These are phyloP conservation scores for Fusarium duplospermum DNA, from an alignment of 2,329 filamentous ascomycete genomes.

Conservation along the genomic window DNA sequence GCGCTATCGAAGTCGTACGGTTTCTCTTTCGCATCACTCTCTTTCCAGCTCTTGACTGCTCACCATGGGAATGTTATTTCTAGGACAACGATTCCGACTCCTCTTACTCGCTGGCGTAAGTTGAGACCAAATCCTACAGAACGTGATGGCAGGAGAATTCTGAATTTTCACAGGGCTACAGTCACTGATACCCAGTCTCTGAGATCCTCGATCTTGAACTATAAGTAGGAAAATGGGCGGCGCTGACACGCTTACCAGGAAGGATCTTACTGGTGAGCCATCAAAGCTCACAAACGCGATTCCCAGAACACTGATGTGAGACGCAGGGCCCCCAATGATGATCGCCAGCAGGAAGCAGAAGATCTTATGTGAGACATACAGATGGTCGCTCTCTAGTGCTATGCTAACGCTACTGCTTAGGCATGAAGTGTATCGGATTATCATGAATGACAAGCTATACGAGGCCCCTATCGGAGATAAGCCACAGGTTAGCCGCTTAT, in stretches of 20 bases:
- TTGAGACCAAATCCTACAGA: accelerated
- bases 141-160: accelerated
- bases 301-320: accelerated
- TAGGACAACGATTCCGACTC: slow-evolving; percentile 32
- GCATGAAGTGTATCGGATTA: slow-evolving; percentile 44
- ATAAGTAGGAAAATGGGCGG: slow-evolving; percentile 59
- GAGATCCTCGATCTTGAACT: slow-evolving; percentile 32
- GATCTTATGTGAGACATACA: slow-evolving; percentile 32
- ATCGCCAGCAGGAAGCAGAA: slow-evolving; percentile 44
- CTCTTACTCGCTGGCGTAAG: slow-evolving; percentile 27
- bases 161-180: neutral
- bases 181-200: slow-evolving; percentile 36
- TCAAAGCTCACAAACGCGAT: accelerated
- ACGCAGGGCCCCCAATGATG: slow-evolving; percentile 44
- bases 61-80: neutral
- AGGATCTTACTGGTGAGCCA: slow-evolving; percentile 51
- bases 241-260: slow-evolving; percentile 61
- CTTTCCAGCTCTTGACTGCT: accelerated
- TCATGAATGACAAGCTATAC: slow-evolving; percentile 47
- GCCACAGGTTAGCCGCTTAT: slow-evolving; percentile 27
- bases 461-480: slow-evolving; percentile 48
- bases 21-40: accelerated
- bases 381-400: too few relatives aligned
- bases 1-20: slow-evolving; percentile 28
- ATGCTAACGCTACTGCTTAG: too few relatives aligned